A percentile compares a stretch with the other conserved stretches of the same genome.
Conservation (phyloP, 2,329 filamentous ascomycete genomes). For the Polytolypa hystricis region DNA sequence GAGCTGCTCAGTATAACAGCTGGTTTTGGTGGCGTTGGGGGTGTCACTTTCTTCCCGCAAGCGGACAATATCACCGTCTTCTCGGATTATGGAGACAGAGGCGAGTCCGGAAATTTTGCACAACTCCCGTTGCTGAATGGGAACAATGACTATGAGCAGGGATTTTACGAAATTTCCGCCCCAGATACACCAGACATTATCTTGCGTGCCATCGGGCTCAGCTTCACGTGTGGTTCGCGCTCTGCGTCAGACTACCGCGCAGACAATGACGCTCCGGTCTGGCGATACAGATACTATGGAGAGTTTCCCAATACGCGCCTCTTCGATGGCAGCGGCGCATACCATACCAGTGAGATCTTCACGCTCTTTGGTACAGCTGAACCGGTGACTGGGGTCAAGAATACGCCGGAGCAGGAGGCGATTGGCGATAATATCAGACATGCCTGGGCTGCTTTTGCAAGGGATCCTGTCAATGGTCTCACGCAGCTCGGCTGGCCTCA, state of each 20-base stretch:
- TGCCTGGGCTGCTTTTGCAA: slow-evolving; percentile 25
- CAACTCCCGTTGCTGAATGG: slow-evolving; percentile 31
- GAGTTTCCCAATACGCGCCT: slow-evolving; percentile 18
- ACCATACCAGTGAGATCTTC: slow-evolving; percentile 17
- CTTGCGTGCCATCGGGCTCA: slow-evolving; percentile 10
- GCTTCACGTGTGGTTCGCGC: slow-evolving; percentile 18
- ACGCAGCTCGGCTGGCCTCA: slow-evolving; percentile 11
- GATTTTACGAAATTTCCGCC: slow-evolving; percentile 16
- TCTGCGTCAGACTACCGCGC: slow-evolving; percentile 11
- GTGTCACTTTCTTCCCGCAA: slow-evolving; percentile 28
- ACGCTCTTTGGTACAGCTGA: slow-evolving; percentile 21
- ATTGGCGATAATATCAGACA: slow-evolving; percentile 14
- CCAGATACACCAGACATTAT: slow-evolving; percentile 12
- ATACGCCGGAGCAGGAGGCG: slow-evolving; percentile 49
- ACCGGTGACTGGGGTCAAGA: slow-evolving; percentile 35
- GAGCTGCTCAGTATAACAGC: too few relatives aligned
- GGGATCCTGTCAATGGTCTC: slow-evolving; percentile 21
- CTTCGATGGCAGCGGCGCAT: slow-evolving; percentile 14
- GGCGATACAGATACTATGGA: slow-evolving; percentile 19
- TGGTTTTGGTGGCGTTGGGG: slow-evolving; percentile 5
- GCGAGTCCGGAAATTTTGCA: slow-evolving; percentile 23
- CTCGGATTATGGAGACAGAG: slow-evolving; percentile 25
- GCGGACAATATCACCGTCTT: slow-evolving; percentile 31
- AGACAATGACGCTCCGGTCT: slow-evolving; percentile 15
- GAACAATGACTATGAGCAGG: slow-evolving; percentile 18